phyloP scores from a whole-genome alignment of 768 basidiomycete species.

The Pisolithus tinctorius region DNA sequence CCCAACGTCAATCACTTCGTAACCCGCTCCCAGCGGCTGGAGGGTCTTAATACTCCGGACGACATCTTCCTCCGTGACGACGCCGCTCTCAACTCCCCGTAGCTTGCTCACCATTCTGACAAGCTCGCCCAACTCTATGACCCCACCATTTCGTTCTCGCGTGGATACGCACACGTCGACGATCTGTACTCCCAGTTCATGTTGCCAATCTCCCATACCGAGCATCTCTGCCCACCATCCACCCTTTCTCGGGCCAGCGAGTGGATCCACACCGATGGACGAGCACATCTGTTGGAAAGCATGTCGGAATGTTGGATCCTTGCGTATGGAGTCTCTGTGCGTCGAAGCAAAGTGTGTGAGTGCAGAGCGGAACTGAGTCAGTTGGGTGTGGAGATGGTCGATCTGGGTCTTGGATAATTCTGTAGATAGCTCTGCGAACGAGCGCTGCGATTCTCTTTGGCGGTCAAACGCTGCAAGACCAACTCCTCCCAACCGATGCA shows the following conservation, averaged over 20 bases:
- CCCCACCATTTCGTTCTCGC: conserved; percentile 82
- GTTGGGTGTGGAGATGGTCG: conserved; percentile 71
- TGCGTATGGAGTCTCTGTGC: conserved; percentile 78
- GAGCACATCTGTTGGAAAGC: conserved; percentile 96
- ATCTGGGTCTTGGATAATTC: conserved; percentile 74
- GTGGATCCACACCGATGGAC: conserved; percentile 90
- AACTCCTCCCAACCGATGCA: conserved; percentile 74
- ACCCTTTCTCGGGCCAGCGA: conserved; percentile 77
- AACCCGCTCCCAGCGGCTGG: conserved; percentile 86
- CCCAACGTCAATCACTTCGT: conserved; percentile 74
- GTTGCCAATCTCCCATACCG: conserved; percentile 89
- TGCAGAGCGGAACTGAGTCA: conserved; percentile 76
- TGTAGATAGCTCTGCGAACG: conserved; percentile 76
- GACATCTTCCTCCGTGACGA: conserved; percentile 82
- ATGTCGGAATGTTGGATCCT: conserved; percentile 82
- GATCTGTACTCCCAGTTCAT: conserved; percentile 92
- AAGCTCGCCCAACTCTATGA: conserved; percentile 86
- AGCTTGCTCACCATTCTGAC: conserved; percentile 72
- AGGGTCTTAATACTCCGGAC: conserved; percentile 79
- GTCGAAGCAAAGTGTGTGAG: conserved; percentile 74
- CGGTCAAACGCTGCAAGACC: conserved; percentile 87
- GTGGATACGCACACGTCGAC: conserved; percentile 89
- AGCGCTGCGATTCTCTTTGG: conserved; percentile 74
- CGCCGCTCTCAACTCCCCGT: conserved; percentile 59
- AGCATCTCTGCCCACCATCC: conserved; percentile 92